Conservation (phyloP, 192 early-diverging fungal species). For the Diversispora epigaea region DNA sequence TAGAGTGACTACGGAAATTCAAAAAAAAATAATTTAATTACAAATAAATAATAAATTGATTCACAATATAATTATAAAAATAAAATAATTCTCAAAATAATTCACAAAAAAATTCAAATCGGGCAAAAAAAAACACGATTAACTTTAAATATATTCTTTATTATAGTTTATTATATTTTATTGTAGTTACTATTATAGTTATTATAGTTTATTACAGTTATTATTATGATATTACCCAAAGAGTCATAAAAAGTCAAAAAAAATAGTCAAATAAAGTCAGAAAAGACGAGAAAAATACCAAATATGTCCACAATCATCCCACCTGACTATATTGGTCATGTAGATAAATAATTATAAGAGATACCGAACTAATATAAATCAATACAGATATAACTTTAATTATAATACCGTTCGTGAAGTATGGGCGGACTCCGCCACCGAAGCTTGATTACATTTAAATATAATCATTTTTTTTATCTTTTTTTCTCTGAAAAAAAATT, state of each 20-base stretch:
- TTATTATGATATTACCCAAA: too few relatives aligned
- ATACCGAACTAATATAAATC: slow-evolving; percentile 2
- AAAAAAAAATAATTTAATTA: neutral
- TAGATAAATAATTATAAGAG: neutral
- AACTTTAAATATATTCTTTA: slow-evolving; percentile 1
- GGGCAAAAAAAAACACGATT: slow-evolving; percentile 13
- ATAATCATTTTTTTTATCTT: neutral
- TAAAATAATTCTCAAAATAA: too few relatives aligned
- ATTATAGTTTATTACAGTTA: too few relatives aligned
- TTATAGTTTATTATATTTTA: too few relatives aligned
- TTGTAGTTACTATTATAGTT: too few relatives aligned
- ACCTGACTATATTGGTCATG: neutral
- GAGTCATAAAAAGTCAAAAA: neutral
- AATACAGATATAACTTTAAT: neutral
- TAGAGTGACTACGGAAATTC: neutral
- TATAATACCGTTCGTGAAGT: slow-evolving; percentile 18
- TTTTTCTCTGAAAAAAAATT: neutral
- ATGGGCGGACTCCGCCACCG: slow-evolving; percentile 3
- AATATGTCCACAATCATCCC: slow-evolving; percentile 20
- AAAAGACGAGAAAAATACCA: slow-evolving; percentile 24
- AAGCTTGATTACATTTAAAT: slow-evolving; percentile 1
- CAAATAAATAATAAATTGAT: too few relatives aligned
- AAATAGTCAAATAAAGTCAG: neutral
- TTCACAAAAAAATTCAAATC: neutral
- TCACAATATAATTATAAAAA: too few relatives aligned